Base-by-base conservation (phyloP, 345 rosid species). In the Corymbia maculata region DNA sequence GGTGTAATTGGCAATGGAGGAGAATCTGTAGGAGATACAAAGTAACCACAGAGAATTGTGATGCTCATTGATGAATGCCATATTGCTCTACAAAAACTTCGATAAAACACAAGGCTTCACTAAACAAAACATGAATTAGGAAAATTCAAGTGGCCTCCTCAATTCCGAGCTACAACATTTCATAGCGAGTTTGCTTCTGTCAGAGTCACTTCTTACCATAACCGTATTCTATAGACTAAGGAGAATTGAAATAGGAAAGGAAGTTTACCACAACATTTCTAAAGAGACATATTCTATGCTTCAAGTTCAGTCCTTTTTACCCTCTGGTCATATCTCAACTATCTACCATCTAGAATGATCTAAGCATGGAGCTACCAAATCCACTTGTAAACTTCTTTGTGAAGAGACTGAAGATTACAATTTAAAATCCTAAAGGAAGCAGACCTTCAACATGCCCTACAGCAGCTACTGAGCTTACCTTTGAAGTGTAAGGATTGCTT, bases 1-100 rank as follows among this genome's bases (percentile, higher is more conserved):
- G 96, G 98, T 26, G 99, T 97, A 85, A 97, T 91, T 30, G 99
- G 96, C 32, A 82, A 90, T 15, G 96, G 98, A 88, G 91, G 89
- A 89, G 90, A 88, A 94, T 90, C 98, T 96, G 90, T 70, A 85
- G 21, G 50, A 28, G 92, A 90, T 70, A 49, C 86, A 88, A 5
- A 21, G 85, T 26, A 42, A 61, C 3, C 19, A 49, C 87, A 85
- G 28, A 75, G 49, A 36, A 75, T 36, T 11, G 45, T 75, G 82
- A 75, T 36, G 87, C 47, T 51, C 14, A 85, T 51, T 26, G 47
- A 52, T 85, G 66, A 51, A 57, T 3, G 49, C 47, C 64, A 19
- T 24, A 6, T 28, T 32, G 61, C 87, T 85, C 66, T 17, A 87
- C 16, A 32, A 88, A 55, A 53, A 52, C 32, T 42, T 42, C n/a